phyloP scores from a whole-genome alignment of 768 basidiomycete genomes.

The Naganishia friedmannii region DNA sequence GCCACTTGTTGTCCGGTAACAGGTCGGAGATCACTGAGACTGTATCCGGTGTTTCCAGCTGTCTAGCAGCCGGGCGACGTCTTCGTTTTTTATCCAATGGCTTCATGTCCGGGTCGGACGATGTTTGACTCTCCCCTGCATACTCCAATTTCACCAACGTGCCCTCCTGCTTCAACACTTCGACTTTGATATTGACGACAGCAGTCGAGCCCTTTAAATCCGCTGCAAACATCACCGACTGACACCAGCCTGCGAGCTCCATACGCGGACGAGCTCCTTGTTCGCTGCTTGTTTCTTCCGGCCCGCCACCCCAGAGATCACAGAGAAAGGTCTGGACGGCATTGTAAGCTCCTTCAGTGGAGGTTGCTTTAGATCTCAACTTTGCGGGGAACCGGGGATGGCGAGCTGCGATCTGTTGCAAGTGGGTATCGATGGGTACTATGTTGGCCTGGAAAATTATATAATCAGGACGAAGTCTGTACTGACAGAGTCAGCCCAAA shows the following conservation, averaged over 20 bases:
- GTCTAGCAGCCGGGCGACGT: neutral
- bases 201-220: conserved; percentile 39
- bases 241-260: conserved; percentile 49
- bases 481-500: conserved; percentile 23
- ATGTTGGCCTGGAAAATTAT: conserved; percentile 63
- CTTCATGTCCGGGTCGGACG: neutral
- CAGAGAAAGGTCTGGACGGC: conserved; percentile 45
- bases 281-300: neutral
- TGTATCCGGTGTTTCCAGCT: neutral
- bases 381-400: conserved; percentile 48
- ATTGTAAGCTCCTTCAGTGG: conserved; percentile 41
- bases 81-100: neutral
- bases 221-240: conserved; percentile 52
- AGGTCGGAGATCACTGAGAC: neutral
- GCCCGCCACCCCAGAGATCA: conserved; percentile 40
- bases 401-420: conserved; percentile 73
- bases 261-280: conserved; percentile 12
- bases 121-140: neutral
- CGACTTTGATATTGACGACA: conserved; percentile 14
- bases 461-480: conserved; percentile 22
- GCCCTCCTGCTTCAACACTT: neutral
- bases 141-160: neutral
- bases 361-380: conserved; percentile 46
- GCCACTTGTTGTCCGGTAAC: neutral
- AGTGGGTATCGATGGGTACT: conserved; percentile 93